Evolutionary conservation across 225 moss, liverwort and hornwort genomes (phyloP), one percentile per base, ranked within the genome.

Genomic region (Straminergon stramineum): DNA sequence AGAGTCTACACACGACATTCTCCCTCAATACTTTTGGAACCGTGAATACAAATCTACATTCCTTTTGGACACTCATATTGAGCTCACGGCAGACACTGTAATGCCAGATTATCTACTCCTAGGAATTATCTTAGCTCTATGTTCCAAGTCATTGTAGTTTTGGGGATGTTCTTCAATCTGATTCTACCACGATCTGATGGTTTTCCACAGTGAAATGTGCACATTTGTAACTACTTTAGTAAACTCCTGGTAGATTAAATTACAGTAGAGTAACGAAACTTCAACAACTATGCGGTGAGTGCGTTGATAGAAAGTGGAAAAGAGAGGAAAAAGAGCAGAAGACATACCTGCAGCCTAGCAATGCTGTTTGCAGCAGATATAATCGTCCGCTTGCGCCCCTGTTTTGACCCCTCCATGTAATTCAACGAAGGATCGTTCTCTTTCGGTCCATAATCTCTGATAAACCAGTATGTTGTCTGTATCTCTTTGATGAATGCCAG

Each of bases 381-480:
- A 37, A 94, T 83, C 21, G 93, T 94, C 85, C 93, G 96, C 87
- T 88, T 95, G 61, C 86, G 90, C 57, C 97, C 99, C 81, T 94
- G 87, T 87, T 93, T 96, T 27, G 97, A 95, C 55, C 99, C 99
- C 84, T 97, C 93, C 68, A 99, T 87, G 85, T 93, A 96, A 57
- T 64, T 84, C 79, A 96, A 71, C 19, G 94, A 89, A 75, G 97
- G 94, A 90, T 99, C 99, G 55, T 94, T 90, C 51, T 93, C 91
- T 77, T 92, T 91, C 32, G 97, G 96, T 53, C 96, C 99, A 85
- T 95, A 99, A 89, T 97, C 97, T 68, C 91, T 84, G 43, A 96
- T 93, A 77, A 99, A 99, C 90, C 92, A 90, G 87, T 97, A 87
- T 18, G 93, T 84, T 61, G 96, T 90, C 75, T 91, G 84, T 5